Evolutionary conservation across 768 basidiomycete species (phyloP).

Genomic region (Mycena crocata): DNA sequence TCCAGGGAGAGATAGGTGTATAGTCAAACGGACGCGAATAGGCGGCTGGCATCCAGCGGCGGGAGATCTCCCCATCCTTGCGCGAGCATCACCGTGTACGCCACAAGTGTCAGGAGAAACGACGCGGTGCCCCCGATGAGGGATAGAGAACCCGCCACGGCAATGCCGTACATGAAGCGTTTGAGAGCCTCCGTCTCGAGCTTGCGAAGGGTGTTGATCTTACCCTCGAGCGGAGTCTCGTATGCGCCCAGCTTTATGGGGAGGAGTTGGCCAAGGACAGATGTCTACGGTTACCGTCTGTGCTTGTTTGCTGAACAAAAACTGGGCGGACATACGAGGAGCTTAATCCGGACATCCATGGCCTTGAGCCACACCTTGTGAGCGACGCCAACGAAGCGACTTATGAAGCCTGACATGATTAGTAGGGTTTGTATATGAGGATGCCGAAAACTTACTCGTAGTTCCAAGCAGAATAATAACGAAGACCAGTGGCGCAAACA

Average conservation of each 20-base stretch:
- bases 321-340: constrained; percentile 5
- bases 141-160: constrained; percentile 2
- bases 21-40: constrained; percentile 13
- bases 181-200: constrained; percentile 15
- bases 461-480: not conserved
- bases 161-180: constrained; percentile 5
- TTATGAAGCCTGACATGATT: constrained; percentile 1
- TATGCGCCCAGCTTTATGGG: constrained; percentile 27
- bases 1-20: not conserved
- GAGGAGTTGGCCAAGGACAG: constrained; percentile 23
- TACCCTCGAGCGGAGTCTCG: not conserved
- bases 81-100: constrained; percentile 11
- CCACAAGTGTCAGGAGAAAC: constrained; percentile 21
- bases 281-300: not conserved
- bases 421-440: not conserved
- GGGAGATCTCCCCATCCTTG: constrained; percentile 10
- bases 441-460: not conserved
- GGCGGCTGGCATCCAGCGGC: constrained; percentile 20
- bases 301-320: not conserved
- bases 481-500: constrained; percentile 19
- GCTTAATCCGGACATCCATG: constrained; percentile 21
- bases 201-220: constrained; percentile 17
- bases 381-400: constrained; percentile 11
- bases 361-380: constrained; percentile 24
- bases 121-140: constrained; percentile 12